A percentile compares a stretch with the other conserved stretches of the same genome.
Evolutionary conservation across 208 protist genomes (phyloP).

Genomic region (Strigomonas culicis): DNA sequence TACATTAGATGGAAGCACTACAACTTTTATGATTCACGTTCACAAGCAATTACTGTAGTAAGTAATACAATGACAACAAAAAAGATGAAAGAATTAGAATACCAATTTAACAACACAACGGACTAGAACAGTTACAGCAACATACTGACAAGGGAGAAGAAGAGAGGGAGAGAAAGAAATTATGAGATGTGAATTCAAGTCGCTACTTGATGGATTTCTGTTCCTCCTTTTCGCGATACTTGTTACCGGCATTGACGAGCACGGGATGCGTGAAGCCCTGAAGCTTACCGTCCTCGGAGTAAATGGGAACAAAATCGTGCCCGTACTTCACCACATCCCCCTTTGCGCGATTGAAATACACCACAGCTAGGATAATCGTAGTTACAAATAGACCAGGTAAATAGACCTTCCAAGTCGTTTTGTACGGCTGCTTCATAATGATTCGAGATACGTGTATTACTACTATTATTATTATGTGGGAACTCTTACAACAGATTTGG

Average conservation of each 20-base stretch:
- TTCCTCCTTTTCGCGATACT: conserved; percentile 59
- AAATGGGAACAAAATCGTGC: conserved; percentile 87
- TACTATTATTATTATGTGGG: background rate
- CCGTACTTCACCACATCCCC: conserved; percentile 68
- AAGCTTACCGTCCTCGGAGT: conserved; percentile 81
- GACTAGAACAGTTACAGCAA: too few relatives aligned
- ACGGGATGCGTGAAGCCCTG: conserved; percentile 87
- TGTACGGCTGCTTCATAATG: conserved; percentile 70
- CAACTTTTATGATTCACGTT: too few relatives aligned
- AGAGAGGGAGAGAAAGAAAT: background rate
- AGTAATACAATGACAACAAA: background rate
- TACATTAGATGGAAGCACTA: background rate
- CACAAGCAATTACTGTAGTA: background rate
- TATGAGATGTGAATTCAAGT: background rate
- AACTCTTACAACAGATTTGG: background rate
- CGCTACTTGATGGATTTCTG: conserved; percentile 7
- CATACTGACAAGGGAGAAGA: background rate
- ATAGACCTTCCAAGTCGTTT: conserved; percentile 77
- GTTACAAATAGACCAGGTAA: conserved; percentile 70
- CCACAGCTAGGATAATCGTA: conserved; percentile 50
- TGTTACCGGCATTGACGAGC: conserved; percentile 69
- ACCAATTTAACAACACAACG: too few relatives aligned
- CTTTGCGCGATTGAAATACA: conserved; percentile 67
- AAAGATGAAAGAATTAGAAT: too few relatives aligned
- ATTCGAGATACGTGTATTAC: background rate